Evolutionary conservation across 2,329 filamentous ascomycete species (phyloP).

Genomic region (Emmonsiellopsis sp.): DNA sequence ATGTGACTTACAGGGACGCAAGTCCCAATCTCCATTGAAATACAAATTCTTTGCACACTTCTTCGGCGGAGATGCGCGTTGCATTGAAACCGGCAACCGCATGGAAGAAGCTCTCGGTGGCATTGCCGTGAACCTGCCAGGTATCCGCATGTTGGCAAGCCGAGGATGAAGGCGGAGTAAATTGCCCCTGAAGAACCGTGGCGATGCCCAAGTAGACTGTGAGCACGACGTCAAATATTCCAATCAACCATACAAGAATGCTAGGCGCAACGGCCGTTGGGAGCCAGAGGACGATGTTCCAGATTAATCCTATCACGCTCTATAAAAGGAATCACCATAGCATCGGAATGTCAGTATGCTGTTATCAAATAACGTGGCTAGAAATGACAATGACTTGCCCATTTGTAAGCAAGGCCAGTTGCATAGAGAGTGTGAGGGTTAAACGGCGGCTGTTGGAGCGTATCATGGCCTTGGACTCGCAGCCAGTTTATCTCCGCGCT

Average conservation of each 20-base stretch:
- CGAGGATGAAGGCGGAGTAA: background rate
- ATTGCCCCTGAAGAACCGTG: background rate
- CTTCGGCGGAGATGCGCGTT: background rate
- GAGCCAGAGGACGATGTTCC: conserved; percentile 4
- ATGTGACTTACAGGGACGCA: no score
- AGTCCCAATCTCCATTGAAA: no score
- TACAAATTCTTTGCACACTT: background rate
- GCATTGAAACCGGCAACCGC: background rate
- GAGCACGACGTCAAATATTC: background rate
- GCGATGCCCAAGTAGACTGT: conserved; percentile 1
- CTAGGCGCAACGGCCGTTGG: background rate
- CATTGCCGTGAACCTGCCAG: conserved; percentile 3
- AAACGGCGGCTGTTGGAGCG: conserved; percentile 2
- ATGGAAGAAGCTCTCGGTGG: conserved; percentile 1
- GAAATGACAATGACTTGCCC: background rate
- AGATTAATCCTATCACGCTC: conserved; percentile 1
- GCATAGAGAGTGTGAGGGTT: background rate
- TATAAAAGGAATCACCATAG: background rate
- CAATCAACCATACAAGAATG: background rate
- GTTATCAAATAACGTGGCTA: background rate
- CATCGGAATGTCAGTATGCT: background rate
- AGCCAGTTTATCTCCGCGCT: background rate
- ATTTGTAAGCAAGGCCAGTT: conserved; percentile 1
- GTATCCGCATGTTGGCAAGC: background rate
- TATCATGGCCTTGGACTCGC: background rate